Conservation (phyloP, 257 asterid species). For the Solanum okadae region DNA sequence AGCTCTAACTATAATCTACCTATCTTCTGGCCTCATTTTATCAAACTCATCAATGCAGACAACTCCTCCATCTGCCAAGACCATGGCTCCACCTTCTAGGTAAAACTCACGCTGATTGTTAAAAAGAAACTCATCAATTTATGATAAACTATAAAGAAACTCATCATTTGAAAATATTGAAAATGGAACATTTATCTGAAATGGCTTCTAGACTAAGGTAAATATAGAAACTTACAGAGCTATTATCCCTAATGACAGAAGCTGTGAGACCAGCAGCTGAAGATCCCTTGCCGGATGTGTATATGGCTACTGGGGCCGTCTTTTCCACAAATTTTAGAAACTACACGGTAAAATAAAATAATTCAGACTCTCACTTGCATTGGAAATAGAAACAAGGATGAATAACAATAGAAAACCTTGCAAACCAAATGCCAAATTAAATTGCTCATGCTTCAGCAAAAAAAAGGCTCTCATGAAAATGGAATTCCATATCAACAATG, state of each 20-base stretch:
- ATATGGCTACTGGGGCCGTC: slow-evolving; percentile 95
- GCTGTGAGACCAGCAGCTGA: slow-evolving; percentile 99
- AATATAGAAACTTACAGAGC: slow-evolving; percentile 54
- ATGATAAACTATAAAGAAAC: background rate
- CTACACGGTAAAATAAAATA: slow-evolving; percentile 25
- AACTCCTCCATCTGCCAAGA: slow-evolving; percentile 98
- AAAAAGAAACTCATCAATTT: slow-evolving; percentile 1
- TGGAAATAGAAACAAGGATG: background rate
- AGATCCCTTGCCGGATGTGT: slow-evolving; percentile 98
- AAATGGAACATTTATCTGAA: background rate
- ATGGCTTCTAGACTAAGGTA: background rate
- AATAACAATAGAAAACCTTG: background rate
- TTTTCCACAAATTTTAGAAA: slow-evolving; percentile 98
- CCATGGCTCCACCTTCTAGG: slow-evolving; percentile 99
- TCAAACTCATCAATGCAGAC: slow-evolving; percentile 99
- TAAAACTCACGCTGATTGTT: slow-evolving; percentile 82
- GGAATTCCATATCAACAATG: background rate
- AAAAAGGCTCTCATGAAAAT: background rate
- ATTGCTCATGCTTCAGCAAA: background rate
- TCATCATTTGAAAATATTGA: background rate
- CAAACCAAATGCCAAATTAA: background rate
- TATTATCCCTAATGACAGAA: slow-evolving; percentile 93
- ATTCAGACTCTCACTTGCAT: background rate
- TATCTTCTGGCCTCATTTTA: slow-evolving; percentile 98
- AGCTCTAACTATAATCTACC: slow-evolving; percentile 26